Evolutionary conservation across 208 protist species (phyloP).

Genomic region (Trypanosoma vivax): DNA sequence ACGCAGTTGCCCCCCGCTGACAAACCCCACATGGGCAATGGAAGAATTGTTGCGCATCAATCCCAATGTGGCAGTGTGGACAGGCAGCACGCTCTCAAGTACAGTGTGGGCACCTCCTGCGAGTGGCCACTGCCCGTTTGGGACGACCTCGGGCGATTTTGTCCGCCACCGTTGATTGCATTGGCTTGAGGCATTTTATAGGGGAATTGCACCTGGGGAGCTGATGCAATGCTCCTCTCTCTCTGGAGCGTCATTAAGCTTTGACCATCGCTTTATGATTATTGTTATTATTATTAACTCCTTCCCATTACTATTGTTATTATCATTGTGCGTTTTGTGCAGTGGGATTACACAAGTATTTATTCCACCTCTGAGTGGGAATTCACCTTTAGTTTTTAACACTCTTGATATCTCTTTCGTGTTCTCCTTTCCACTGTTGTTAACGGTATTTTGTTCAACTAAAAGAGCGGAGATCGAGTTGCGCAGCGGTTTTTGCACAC

Average conservation of each 20-base stretch:
- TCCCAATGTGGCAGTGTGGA: conserved; percentile 37
- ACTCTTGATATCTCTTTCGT: conserved; percentile 12
- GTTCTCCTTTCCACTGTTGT: conserved; percentile 4
- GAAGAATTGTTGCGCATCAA: conserved; percentile 63
- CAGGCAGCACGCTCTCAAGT: conserved; percentile 36
- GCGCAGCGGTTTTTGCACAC: too few relatives aligned
- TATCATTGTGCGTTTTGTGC: too few relatives aligned
- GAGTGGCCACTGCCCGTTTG: conserved; percentile 59
- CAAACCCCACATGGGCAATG: conserved; percentile 75
- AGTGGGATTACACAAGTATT: too few relatives aligned
- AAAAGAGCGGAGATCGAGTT: not conserved
- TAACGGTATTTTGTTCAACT: not conserved
- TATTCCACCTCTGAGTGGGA: too few relatives aligned
- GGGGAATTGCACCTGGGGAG: not conserved
- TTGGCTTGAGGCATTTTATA: not conserved
- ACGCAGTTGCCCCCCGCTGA: conserved; percentile 30
- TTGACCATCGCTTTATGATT: too few relatives aligned
- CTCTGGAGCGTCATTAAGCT: too few relatives aligned
- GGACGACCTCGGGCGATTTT: conserved; percentile 35
- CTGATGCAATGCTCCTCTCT: too few relatives aligned
- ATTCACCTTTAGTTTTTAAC: conserved; percentile 1
- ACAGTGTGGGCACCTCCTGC: conserved; percentile 65
- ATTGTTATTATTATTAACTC: too few relatives aligned
- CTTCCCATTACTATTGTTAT: too few relatives aligned
- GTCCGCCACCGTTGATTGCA: conserved; percentile 1